Evolutionary conservation across 108 stramenopile genomes (phyloP).

Genomic region (Mediolabrus comicus): DNA sequence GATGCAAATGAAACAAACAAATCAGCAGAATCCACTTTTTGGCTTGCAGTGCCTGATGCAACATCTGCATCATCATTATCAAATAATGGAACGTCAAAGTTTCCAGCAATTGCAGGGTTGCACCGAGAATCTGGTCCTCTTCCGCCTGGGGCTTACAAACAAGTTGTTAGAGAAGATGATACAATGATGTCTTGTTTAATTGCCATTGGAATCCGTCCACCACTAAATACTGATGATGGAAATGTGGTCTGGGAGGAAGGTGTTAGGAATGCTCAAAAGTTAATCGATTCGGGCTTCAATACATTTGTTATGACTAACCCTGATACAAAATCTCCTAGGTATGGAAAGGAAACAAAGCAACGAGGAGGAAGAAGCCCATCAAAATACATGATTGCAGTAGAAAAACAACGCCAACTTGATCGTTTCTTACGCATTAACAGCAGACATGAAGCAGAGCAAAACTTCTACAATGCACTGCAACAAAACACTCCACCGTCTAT

Average conservation of each 20-base stretch:
- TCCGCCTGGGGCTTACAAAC: slow-evolving; percentile 38
- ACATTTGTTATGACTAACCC: slow-evolving; percentile 42
- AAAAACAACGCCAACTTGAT: slow-evolving; percentile 2
- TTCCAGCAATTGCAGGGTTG: slow-evolving; percentile 23
- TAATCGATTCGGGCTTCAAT: slow-evolving; percentile 72
- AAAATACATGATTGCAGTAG: not conserved
- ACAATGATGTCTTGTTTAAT: slow-evolving; percentile 14
- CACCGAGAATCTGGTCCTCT: slow-evolving; percentile 33
- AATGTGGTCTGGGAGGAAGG: slow-evolving; percentile 31
- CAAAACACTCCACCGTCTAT: slow-evolving; percentile 55
- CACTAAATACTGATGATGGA: not conserved
- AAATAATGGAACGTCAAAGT: not conserved
- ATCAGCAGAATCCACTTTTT: slow-evolving; percentile 43
- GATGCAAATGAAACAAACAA: slow-evolving; percentile 13
- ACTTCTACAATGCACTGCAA: slow-evolving; percentile 43
- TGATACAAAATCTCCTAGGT: not conserved
- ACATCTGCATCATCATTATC: not conserved
- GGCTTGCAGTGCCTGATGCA: slow-evolving; percentile 14
- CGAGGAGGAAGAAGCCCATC: not conserved
- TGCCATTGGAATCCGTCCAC: slow-evolving; percentile 17
- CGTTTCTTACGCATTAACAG: not conserved
- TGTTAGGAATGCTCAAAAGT: slow-evolving; percentile 39
- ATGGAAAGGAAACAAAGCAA: not conserved
- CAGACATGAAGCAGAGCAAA: slow-evolving; percentile 36
- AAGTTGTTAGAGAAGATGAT: slow-evolving; percentile 6